Base-by-base conservation (phyloP, 306 rosid genomes). In the Cicer cuneatum region DNA sequence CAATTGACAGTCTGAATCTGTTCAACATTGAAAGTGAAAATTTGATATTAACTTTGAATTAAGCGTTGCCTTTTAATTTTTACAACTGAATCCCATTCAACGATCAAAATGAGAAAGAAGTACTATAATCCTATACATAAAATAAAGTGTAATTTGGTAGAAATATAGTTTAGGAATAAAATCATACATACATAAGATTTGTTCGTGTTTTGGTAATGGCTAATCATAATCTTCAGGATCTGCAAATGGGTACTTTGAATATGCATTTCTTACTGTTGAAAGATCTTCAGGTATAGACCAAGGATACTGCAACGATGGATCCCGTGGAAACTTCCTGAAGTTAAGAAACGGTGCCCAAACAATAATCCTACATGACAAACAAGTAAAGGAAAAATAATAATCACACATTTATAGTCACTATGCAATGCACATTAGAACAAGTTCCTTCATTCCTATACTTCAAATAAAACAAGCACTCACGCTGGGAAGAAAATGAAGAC, bases 261-360 rank as follows among this genome's bases (percentile, higher is more conserved):
- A 92, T 8, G 71, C 78, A 54, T 78, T 86, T 83, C 75, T 89
- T 0, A 92, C 39, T 71, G 65, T 75, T 5, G 92, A 85, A 52
- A 92, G 96, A 48, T 90, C 89, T 72, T 87, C 80, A 0, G 99
- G 99, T 51, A 41, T 75, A 19, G 90, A 86, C 99, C 99, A 94
- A 8, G 99, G 99, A 51, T 88, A 85, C 86, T 94, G 74, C 93
- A 92, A 46, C 43, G 78, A 16, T 81, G 97, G 96, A 73, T 94
- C 99, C 15, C 96, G 51, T 6, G 99, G 99, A 66, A 94, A 85
- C 83, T 88, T 94, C 78, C 99, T 88, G 89, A 88, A 89, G 89
- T 94, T 94, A 65, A 94, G 76, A 84, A 94, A 92, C 61, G 99
- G 99, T 62, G 96, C 99, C 97, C 97, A 94, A 13, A 92, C 80